Conservation (phyloP, 768 basidiomycete species). For the Lentinula sp. region DNA sequence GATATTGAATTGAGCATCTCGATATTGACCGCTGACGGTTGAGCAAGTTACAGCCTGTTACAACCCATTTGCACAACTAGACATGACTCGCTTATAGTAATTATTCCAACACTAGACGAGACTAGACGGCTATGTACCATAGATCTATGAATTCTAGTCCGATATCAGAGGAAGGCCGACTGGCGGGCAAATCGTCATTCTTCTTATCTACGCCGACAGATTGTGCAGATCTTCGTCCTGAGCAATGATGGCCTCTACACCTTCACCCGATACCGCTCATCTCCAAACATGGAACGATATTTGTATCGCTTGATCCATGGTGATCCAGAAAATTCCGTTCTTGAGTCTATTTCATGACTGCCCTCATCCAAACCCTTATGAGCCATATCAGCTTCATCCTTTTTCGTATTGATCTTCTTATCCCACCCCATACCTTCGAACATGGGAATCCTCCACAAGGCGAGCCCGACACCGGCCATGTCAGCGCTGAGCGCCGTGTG, state of each 20-base stretch:
- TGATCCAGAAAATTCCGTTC: neutral
- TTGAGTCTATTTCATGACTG: neutral
- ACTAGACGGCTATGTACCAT: no score
- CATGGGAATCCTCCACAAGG: conserved; percentile 76
- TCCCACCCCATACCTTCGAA: conserved; percentile 62
- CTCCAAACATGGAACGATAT: neutral
- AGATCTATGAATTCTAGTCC: no score
- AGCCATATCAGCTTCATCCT: neutral
- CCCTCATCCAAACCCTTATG: neutral
- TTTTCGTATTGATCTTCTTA: neutral
- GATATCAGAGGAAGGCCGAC: no score
- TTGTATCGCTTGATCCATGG: neutral
- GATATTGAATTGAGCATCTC: no score
- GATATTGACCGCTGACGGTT: no score
- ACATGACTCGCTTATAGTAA: no score
- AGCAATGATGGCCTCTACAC: neutral
- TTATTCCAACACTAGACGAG: no score
- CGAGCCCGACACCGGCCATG: conserved; percentile 56
- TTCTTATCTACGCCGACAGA: no score
- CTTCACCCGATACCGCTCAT: neutral
- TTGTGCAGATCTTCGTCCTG: no score
- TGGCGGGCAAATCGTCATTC: no score
- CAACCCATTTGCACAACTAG: no score
- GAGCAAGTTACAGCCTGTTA: no score
- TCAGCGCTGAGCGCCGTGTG: conserved; percentile 50